A percentile compares a stretch with the other conserved stretches of the same genome.
These are phyloP conservation scores for Diaporthe longicolla DNA, from an alignment of 2,329 filamentous ascomycete genomes.

Conservation along the genomic window DNA sequence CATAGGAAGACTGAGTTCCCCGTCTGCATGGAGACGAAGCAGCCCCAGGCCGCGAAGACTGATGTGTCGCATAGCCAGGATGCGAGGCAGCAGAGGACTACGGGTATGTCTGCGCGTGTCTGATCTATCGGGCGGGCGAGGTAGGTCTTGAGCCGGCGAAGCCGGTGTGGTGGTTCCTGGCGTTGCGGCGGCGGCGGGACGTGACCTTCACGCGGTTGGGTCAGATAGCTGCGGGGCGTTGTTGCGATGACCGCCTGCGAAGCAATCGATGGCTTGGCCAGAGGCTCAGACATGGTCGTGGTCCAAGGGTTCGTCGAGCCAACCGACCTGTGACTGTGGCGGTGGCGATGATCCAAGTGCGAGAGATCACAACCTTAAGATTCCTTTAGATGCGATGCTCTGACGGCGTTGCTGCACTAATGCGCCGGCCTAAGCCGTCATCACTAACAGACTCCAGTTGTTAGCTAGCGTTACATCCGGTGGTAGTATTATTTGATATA, in stretches of 20 bases:
- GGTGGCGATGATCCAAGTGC: not conserved
- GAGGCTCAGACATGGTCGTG: not conserved
- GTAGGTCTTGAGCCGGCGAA: not conserved
- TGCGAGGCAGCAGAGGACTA: constrained; percentile 5
- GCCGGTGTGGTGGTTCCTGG: not conserved
- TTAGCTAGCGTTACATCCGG: too few relatives aligned
- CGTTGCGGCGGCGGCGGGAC: not conserved
- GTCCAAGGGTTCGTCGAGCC: not conserved
- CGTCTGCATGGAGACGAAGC: not conserved
- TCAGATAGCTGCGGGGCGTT: not conserved
- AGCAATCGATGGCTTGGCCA: not conserved
- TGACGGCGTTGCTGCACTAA: too few relatives aligned
- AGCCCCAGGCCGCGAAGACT: not conserved
- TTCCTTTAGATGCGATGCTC: too few relatives aligned
- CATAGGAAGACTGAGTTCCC: not conserved
- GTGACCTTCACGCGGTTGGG: not conserved
- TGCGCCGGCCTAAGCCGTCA: too few relatives aligned
- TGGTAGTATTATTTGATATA: too few relatives aligned
- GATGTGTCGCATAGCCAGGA: not conserved
- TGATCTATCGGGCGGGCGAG: not conserved
- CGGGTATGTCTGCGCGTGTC: not conserved
- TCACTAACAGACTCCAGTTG: too few relatives aligned
- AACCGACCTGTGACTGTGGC: not conserved
- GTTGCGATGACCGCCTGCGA: not conserved
- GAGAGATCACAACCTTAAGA: not conserved